A percentile compares a stretch with the other conserved stretches of the same genome.
phyloP scores from a whole-genome alignment of 108 stramenopile genomes.

The Nannochloropsis salina region DNA sequence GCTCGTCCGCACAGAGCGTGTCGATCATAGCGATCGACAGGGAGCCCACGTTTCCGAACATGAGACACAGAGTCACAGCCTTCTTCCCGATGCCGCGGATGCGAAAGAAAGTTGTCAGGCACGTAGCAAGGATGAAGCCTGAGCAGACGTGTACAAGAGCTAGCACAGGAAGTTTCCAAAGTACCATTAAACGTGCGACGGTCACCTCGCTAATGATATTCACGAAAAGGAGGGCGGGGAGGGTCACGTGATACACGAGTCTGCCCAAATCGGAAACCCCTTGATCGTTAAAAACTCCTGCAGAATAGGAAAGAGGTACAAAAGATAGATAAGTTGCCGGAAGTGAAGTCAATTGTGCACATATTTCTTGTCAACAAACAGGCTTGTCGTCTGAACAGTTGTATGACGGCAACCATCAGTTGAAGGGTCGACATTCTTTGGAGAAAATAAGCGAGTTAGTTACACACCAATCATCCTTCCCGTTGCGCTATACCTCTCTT shows the following conservation, averaged over 20 bases:
- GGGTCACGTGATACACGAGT: constrained; percentile 9
- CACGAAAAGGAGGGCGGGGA: background rate
- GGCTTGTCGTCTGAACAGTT: too few relatives aligned
- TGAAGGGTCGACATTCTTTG: too few relatives aligned
- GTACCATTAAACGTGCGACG: background rate
- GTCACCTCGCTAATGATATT: constrained; percentile 15
- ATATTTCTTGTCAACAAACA: too few relatives aligned
- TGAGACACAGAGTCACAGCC: background rate
- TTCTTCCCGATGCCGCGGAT: background rate
- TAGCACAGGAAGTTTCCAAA: background rate
- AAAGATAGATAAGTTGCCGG: background rate
- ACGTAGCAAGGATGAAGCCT: background rate
- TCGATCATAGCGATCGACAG: background rate
- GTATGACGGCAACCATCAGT: too few relatives aligned
- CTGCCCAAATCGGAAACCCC: background rate
- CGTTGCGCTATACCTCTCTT: too few relatives aligned
- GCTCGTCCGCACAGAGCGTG: constrained; percentile 16
- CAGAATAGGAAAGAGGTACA: background rate
- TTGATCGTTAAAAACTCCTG: constrained; percentile 15
- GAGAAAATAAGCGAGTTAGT: too few relatives aligned
- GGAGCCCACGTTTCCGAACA: constrained; percentile 9
- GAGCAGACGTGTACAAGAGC: background rate
- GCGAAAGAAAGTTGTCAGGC: background rate
- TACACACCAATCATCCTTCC: too few relatives aligned
- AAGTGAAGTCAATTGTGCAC: background rate